phyloP scores from a whole-genome alignment of 768 basidiomycete genomes.

The Mycena latifolia region DNA sequence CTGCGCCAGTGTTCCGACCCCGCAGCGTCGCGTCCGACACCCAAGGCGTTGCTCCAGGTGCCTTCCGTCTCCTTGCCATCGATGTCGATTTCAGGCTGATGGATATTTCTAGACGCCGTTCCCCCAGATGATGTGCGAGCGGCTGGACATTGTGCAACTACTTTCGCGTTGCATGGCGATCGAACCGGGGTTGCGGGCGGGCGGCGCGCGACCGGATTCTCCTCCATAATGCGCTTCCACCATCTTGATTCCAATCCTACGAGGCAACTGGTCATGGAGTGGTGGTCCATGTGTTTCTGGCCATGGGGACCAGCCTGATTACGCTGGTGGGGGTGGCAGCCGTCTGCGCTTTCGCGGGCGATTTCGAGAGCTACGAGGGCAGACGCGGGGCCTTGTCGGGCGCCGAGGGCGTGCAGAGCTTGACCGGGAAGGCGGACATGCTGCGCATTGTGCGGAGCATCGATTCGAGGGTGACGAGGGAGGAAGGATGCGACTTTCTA shows the following conservation, averaged over 20 bases:
- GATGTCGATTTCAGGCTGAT: constrained; percentile 6
- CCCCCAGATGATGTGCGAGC: constrained; percentile 76
- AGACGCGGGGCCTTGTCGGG: too few species aligned
- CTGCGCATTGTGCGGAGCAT: too few species aligned
- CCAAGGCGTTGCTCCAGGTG: constrained; percentile 71
- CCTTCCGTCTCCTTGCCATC: background rate
- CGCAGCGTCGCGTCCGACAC: constrained; percentile 64
- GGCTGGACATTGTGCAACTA: constrained; percentile 72
- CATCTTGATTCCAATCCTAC: constrained; percentile 12
- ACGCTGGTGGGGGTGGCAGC: too few species aligned
- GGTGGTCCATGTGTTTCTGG: too few species aligned
- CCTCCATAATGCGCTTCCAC: constrained; percentile 16
- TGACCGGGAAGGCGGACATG: too few species aligned
- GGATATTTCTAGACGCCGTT: constrained; percentile 64
- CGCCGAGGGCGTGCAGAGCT: too few species aligned
- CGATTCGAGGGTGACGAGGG: too few species aligned
- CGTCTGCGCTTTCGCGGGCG: too few species aligned
- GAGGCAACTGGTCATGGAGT: too few species aligned
- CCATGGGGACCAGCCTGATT: too few species aligned
- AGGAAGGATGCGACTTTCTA: too few species aligned
- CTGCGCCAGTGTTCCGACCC: constrained; percentile 75
- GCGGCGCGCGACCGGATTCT: constrained; percentile 31
- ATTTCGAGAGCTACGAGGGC: too few species aligned
- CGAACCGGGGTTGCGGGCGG: constrained; percentile 59
- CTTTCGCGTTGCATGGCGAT: constrained; percentile 76